Evolutionary conservation across 352 stramenopile species (phyloP).

Genomic region (Pythium sukuiense): DNA sequence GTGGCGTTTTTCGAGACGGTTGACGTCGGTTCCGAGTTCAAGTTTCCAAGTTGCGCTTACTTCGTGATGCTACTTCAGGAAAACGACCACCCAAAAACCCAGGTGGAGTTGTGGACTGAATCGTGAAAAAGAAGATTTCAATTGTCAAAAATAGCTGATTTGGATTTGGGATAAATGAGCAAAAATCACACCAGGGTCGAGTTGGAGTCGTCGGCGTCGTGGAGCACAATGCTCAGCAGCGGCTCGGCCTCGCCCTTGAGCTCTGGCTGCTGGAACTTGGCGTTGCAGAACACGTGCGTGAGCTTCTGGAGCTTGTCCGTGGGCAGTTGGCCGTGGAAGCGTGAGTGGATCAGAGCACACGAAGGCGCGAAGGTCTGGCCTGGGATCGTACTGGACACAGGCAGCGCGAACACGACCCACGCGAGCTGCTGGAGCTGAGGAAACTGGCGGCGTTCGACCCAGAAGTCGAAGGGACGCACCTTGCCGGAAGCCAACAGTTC

Average conservation of each 20-base stretch:
- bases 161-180: constrained; percentile 1
- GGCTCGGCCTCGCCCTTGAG: constrained; percentile 25
- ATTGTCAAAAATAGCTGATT: constrained; percentile 5
- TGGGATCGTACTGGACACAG: constrained; percentile 41
- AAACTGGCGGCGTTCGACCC: constrained; percentile 56
- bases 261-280: constrained; percentile 31
- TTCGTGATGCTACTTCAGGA: constrained; percentile 12
- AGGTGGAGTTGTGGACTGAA: not conserved
- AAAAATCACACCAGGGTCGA: constrained; percentile 20
- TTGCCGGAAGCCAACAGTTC: constrained; percentile 45
- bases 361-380: constrained; percentile 39
- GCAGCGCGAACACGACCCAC: constrained; percentile 52
- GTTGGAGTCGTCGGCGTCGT: constrained; percentile 24
- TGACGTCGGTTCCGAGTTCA: constrained; percentile 15
- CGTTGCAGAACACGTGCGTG: constrained; percentile 64
- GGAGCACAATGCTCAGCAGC: constrained; percentile 24
- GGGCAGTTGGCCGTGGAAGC: constrained; percentile 42
- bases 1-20: not conserved
- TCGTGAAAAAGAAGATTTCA: not conserved
- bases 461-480: constrained; percentile 57
- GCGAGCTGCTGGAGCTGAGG: constrained; percentile 61
- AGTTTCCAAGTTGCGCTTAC: constrained; percentile 11
- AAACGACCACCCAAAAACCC: not conserved
- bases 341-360: constrained; percentile 36
- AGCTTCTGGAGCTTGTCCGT: constrained; percentile 54